Percentiles rank a stretch among this genome's conserved stretches.
phyloP scores from a whole-genome alignment of 495 filamentous ascomycete genomes.

The Aspergillus biplanus region DNA sequence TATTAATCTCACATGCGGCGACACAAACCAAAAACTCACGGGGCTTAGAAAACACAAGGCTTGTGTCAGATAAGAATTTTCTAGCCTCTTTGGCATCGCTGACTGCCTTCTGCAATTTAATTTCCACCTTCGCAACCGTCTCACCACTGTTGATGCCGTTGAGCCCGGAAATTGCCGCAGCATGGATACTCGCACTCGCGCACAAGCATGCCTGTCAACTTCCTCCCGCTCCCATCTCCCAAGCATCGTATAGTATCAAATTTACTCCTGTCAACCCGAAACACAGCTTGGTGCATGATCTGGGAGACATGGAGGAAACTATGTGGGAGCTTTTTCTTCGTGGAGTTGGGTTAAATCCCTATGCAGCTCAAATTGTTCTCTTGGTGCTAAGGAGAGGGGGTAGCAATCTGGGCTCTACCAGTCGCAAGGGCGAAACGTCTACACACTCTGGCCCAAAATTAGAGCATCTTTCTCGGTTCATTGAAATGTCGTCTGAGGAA shows the following conservation, averaged over 20 bases:
- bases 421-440: neutral
- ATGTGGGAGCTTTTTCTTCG: conserved; percentile 76
- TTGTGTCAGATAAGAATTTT: conserved; percentile 19
- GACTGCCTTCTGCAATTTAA: conserved; percentile 24
- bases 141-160: conserved; percentile 32
- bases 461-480: conserved; percentile 22
- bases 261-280: conserved; percentile 24
- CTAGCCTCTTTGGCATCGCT: conserved; percentile 19
- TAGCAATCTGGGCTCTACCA: neutral
- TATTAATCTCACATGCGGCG: conserved; percentile 55
- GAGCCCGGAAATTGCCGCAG: conserved; percentile 46
- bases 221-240: neutral
- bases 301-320: conserved; percentile 49
- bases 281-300: conserved; percentile 14
- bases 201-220: conserved; percentile 27
- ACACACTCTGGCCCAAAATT: neutral
- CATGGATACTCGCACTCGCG: conserved; percentile 39
- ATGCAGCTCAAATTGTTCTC: conserved; percentile 74
- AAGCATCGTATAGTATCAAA: neutral
- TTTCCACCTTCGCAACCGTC: conserved; percentile 29
- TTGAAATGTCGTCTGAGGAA: conserved; percentile 27
- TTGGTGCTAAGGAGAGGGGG: conserved; percentile 16
- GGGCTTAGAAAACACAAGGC: conserved; percentile 15
- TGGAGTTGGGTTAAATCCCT: conserved; percentile 76
- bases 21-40: neutral